Base-by-base conservation (phyloP, 371 early-diverging fungal genomes). In the Syncephalastrum racemosum region DNA sequence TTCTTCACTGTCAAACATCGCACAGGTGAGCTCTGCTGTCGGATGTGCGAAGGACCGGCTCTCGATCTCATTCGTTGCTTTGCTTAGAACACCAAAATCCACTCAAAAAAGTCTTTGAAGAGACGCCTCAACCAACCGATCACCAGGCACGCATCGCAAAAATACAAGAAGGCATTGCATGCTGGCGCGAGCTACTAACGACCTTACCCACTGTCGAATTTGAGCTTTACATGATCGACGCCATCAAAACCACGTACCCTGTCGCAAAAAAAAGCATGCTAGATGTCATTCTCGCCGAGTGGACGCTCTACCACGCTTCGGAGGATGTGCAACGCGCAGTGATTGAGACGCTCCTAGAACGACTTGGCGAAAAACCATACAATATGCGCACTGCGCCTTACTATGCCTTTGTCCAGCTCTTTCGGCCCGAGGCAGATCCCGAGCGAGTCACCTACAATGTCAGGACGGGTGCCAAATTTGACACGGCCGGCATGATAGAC, bases 331-430 rank as follows among this genome's bases (percentile, higher is more conserved):
- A 50, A 13, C 43, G 60, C 0, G 20, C 66, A 1, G 64, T 76
- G 8, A 15, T 70, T 3, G 61, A 72, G 39, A 53, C 59, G n/a
- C 48, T 62, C 2, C 18, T 75, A 8, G 14, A 47, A 1, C 15
- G 42, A 10, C 46, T 66, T 5, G 43, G 58, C n/a, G 46, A 58
- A 10, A 53, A 45, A 4, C 27, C 54, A n/a, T 76, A 76, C 45
- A 66, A 72, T 27, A 54, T 47, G 4, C 67, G 68, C 15, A 50
- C 50, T 4, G 51, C 73, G 13, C 76, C 76, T 0, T 76, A 57
- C 40, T 72, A 76, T 31, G 72, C 73, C 3, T 70, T 68, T 47
- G 53, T 57, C n/a, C 65, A 72, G n/a, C 50, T 66, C 1, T 71
- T 68, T 19, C 58, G 54, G 41, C 19, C 44, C 31, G 27, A 58